phyloP scores from a whole-genome alignment of 371 early-diverging fungal species.

The Mortierella polycephala region DNA sequence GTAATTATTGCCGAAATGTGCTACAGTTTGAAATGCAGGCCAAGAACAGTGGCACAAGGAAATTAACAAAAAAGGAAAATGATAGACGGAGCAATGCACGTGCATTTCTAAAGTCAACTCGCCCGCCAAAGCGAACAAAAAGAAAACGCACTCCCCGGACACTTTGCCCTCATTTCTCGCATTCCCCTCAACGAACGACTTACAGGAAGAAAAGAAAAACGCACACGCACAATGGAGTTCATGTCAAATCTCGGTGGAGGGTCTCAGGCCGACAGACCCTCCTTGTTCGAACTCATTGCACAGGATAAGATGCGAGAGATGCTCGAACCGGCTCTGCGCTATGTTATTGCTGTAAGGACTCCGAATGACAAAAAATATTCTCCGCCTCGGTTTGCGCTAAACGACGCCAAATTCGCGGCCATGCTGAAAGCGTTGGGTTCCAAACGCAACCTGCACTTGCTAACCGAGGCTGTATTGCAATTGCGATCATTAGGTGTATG shows the following conservation, averaged over 20 bases:
- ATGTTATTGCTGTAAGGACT: conserved; percentile 78
- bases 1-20: neutral
- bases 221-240: conserved; percentile 74
- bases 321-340: conserved; percentile 87
- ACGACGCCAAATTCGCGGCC: neutral
- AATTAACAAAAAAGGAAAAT: no score
- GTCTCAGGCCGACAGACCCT: conserved; percentile 81
- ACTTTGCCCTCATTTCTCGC: no score
- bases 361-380: neutral
- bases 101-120: no score
- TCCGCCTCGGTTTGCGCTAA: neutral
- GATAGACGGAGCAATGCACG: no score
- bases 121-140: no score
- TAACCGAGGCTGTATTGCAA: no score
- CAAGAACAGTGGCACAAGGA: neutral
- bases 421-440: neutral
- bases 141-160: neutral
- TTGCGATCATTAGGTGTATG: conserved; percentile 70
- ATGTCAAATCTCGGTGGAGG: conserved; percentile 83
- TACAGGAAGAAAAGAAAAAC: neutral
- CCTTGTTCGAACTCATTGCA: conserved; percentile 90
- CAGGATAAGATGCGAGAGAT: conserved; percentile 85
- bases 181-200: neutral
- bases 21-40: neutral
- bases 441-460: neutral